Evolutionary conservation across 1,284 basidiomycete species (phyloP), one percentile per base, ranked within the genome.

Genomic region (Fereydounia khargensis): DNA sequence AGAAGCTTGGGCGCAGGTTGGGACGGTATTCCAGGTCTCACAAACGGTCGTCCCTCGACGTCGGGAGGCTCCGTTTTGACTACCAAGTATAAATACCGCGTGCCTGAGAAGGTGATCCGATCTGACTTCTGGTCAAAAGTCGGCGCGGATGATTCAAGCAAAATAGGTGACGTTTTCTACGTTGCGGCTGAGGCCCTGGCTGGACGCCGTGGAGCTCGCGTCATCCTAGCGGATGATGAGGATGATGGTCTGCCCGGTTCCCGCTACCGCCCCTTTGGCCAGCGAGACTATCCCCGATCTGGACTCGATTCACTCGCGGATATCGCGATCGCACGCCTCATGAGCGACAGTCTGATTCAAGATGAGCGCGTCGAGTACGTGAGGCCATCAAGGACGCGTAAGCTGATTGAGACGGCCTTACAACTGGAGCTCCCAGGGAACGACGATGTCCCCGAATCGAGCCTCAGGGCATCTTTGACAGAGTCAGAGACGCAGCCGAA

Each of bases 21-120:
- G 39, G 60, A 73, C 41, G 79, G 80, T 40, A 77, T 80, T 39
- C 65, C 79, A 34, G 56, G 56, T 19, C 45, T 57, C 11, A 35
- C 48, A n/a, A 54, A 64, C 30, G 17, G 49, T 11, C 55, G 55
- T 9, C 19, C 45, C 3, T 2, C 44, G 5, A 50, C 42, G 8
- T 23, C 23, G 7, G 52, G 46, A 14, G 78, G 80, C 44, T 79
- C 80, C 53, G 76, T 88, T 32, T 42, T 57, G 13, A 31, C 49
- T 6, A 41, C 42, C 22, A 53, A 52, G 35, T 84, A 89, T 51
- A 83, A 87, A 39, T 97, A 92, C 78, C 82, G 91, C 58, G 85
- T 98, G n/a, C 94, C 94, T 2, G 95, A 98, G 76, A 83, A 85
- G 56, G 82, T 91, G 36, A 88, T 98, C 57, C 82, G 88, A 41